phyloP scores from a whole-genome alignment of 371 early-diverging fungal species.

The Paraphysoderma sedebokerense region DNA sequence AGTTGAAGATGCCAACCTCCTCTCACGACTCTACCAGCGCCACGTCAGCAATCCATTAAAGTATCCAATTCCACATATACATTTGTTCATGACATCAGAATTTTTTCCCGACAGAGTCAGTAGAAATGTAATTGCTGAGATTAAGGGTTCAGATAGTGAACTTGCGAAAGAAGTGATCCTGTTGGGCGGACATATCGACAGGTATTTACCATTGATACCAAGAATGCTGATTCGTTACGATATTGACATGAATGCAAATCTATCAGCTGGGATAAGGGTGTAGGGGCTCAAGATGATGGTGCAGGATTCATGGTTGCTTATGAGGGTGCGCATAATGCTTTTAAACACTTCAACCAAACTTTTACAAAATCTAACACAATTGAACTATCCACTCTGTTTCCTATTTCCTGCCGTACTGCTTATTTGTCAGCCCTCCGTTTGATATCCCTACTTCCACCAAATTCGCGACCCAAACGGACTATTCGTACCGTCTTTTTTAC shows the following conservation, averaged over 20 bases:
- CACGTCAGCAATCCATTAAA: no score
- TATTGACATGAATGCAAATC: no score
- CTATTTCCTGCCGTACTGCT: no score
- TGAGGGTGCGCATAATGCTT: neutral
- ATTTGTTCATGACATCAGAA: slow-evolving; percentile 19
- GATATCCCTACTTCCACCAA: no score
- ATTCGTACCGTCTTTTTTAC: slow-evolving; percentile 37
- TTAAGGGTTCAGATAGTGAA: slow-evolving; percentile 28
- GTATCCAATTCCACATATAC: slow-evolving; percentile 19
- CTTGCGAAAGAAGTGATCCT: slow-evolving; percentile 34
- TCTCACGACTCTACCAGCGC: slow-evolving; percentile 20
- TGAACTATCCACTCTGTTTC: no score
- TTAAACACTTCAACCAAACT: neutral
- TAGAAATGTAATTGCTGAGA: slow-evolving; percentile 29
- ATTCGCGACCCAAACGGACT: slow-evolving; percentile 35
- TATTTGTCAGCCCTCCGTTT: no score
- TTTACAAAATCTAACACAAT: slow-evolving; percentile 1
- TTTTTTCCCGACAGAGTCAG: no score
- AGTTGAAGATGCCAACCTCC: slow-evolving; percentile 26
- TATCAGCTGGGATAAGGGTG: slow-evolving; percentile 42
- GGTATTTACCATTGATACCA: no score
- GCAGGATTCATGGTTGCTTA: slow-evolving; percentile 13
- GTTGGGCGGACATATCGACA: slow-evolving; percentile 37
- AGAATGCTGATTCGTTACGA: no score
- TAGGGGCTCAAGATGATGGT: slow-evolving; percentile 32